Conservation (phyloP, 768 basidiomycete species). For the Tulasnella sp. region DNA sequence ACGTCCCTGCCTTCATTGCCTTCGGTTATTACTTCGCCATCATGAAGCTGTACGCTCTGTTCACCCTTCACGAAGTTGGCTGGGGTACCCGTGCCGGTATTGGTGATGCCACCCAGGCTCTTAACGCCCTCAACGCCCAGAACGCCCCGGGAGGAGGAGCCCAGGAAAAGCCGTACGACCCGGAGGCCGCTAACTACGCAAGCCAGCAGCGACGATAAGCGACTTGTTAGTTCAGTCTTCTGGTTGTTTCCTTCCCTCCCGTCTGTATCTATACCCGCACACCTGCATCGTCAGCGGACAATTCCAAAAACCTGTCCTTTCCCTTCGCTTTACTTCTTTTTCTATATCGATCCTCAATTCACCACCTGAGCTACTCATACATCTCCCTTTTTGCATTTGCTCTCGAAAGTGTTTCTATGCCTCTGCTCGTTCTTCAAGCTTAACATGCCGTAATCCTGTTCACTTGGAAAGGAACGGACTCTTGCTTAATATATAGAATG, state of each 20-base stretch:
- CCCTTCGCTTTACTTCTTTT: not conserved
- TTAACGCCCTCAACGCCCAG: conserved; percentile 52
- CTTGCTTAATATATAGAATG: conserved; percentile 15
- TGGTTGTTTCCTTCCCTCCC: not conserved
- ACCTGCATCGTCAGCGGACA: not conserved
- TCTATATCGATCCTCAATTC: not conserved
- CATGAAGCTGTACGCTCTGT: conserved; percentile 90
- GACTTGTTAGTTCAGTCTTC: not conserved
- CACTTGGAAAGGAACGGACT: not conserved
- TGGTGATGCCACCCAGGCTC: conserved; percentile 74
- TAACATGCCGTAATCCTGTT: not conserved
- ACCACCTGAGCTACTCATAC: not conserved
- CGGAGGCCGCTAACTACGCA: conserved; percentile 20
- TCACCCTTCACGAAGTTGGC: conserved; percentile 80
- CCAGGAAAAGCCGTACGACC: conserved; percentile 13
- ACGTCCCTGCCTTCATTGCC: conserved; percentile 80
- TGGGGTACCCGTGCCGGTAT: conserved; percentile 97
- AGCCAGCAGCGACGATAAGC: conserved; percentile 14
- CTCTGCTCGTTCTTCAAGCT: not conserved
- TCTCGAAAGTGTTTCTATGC: not conserved
- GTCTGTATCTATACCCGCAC: conserved; percentile 16
- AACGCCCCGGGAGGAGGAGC: not conserved
- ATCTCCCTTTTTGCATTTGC: not conserved
- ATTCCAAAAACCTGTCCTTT: not conserved
- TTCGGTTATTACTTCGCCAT: conserved; percentile 94